Percentiles rank a stretch among this genome's conserved stretches.
Evolutionary conservation across 2,329 filamentous ascomycete species (phyloP).

Genomic region (Davidsoniella virescens): DNA sequence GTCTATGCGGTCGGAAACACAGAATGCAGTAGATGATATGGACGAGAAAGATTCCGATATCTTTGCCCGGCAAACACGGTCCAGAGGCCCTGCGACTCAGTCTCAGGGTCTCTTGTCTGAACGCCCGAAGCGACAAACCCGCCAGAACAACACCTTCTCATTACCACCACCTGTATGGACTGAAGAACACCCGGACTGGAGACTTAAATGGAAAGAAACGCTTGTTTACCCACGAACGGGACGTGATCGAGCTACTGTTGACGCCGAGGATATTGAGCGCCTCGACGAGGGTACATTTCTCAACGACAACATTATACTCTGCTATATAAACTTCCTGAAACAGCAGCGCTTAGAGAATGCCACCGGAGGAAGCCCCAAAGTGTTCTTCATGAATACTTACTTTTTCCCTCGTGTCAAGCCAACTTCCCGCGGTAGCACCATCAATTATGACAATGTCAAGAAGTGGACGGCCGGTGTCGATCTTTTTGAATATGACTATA

Average conservation of each 20-base stretch:
- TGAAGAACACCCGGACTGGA: slow-evolving; percentile 33
- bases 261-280: slow-evolving; percentile 55
- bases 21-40: too few relatives aligned
- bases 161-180: slow-evolving; percentile 28
- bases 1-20: too few relatives aligned
- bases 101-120: slow-evolving; percentile 1
- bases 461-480: slow-evolving; percentile 80
- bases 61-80: slow-evolving; percentile 6
- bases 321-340: slow-evolving; percentile 67
- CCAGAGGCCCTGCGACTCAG: not conserved
- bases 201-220: slow-evolving; percentile 35
- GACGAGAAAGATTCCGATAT: too few relatives aligned
- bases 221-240: slow-evolving; percentile 44
- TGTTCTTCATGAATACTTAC: slow-evolving; percentile 86
- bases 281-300: slow-evolving; percentile 74
- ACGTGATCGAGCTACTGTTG: slow-evolving; percentile 47
- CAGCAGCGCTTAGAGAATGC: slow-evolving; percentile 36
- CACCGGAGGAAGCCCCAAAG: slow-evolving; percentile 34
- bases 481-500: slow-evolving; percentile 71
- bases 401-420: slow-evolving; percentile 65
- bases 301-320: slow-evolving; percentile 84
- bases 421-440: slow-evolving; percentile 29
- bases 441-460: slow-evolving; percentile 75
- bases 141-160: not conserved
- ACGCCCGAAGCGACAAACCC: not conserved